phyloP scores from a whole-genome alignment of 495 filamentous ascomycete genomes.

The Xylaria palmicola region DNA sequence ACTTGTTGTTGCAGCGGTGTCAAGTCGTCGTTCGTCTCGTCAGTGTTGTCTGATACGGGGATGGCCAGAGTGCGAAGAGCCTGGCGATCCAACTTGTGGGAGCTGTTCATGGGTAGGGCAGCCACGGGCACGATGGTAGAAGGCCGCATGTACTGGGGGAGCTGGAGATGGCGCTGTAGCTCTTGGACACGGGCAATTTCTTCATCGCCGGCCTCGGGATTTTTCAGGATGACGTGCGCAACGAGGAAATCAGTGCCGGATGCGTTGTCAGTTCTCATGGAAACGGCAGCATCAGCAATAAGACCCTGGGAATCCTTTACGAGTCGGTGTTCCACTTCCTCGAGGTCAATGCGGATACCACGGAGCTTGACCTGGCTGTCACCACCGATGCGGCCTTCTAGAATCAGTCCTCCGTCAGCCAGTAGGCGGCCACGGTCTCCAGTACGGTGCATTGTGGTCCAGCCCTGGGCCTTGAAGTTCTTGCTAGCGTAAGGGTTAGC shows the following conservation, averaged over 20 bases:
- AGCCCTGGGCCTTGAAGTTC: constrained; percentile 25
- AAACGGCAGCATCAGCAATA: background rate
- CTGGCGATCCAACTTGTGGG: too few relatives aligned
- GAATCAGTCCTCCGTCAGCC: constrained; percentile 32
- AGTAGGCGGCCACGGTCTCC: constrained; percentile 36
- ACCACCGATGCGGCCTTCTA: constrained; percentile 34
- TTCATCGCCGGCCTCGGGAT: too few relatives aligned
- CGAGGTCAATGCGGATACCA: constrained; percentile 39
- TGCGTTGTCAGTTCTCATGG: background rate
- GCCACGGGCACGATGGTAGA: too few relatives aligned
- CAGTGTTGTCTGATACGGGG: too few relatives aligned
- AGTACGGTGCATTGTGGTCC: constrained; percentile 35
- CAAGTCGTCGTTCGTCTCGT: too few relatives aligned
- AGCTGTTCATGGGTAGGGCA: too few relatives aligned
- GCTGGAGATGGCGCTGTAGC: too few relatives aligned
- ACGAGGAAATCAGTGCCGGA: background rate
- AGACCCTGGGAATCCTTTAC: constrained; percentile 13
- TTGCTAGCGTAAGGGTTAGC: constrained; percentile 22
- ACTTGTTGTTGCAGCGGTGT: too few relatives aligned
- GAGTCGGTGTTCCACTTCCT: constrained; percentile 34
- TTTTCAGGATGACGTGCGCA: too few relatives aligned
- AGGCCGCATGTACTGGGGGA: too few relatives aligned
- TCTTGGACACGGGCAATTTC: too few relatives aligned
- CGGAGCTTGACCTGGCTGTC: constrained; percentile 42
- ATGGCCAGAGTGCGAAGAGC: too few relatives aligned